Evolutionary conservation across 345 rosid species (phyloP).

Genomic region (Clarkia xantiana): DNA sequence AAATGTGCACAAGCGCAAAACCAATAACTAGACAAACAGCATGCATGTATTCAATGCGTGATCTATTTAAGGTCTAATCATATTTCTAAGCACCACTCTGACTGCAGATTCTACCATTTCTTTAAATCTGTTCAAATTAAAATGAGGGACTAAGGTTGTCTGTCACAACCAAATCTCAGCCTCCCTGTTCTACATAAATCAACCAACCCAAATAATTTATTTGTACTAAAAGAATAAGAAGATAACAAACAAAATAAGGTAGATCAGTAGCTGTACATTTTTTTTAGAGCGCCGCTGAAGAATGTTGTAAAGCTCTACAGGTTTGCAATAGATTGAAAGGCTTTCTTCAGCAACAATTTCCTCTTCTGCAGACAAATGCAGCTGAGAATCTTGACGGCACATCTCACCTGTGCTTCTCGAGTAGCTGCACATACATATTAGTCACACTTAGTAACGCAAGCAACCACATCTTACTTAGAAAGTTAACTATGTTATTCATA

Average conservation of each 20-base stretch:
- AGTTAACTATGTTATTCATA: background rate
- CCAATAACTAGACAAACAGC: too few species aligned
- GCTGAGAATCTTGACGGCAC: slow-evolving; percentile 79
- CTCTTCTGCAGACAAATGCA: slow-evolving; percentile 73
- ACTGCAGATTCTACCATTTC: too few species aligned
- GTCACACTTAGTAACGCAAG: background rate
- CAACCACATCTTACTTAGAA: background rate
- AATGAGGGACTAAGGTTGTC: too few species aligned
- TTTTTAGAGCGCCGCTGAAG: slow-evolving; percentile 75
- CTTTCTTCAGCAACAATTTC: slow-evolving; percentile 88
- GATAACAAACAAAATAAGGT: background rate
- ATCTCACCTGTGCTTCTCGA: slow-evolving; percentile 80
- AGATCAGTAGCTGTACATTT: slow-evolving; percentile 34
- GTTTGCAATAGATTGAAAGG: slow-evolving; percentile 74
- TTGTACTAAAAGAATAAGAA: too few species aligned
- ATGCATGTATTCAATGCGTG: too few species aligned
- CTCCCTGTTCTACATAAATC: too few species aligned
- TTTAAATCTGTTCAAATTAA: too few species aligned
- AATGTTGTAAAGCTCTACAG: slow-evolving; percentile 91
- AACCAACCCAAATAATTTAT: too few species aligned
- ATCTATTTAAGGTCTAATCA: too few species aligned
- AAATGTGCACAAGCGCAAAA: too few species aligned
- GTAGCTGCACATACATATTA: slow-evolving; percentile 21
- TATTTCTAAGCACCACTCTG: too few species aligned
- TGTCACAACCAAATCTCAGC: too few species aligned